Conservation (phyloP, 352 stramenopile genomes). For the Pythium pyrilobum region DNA sequence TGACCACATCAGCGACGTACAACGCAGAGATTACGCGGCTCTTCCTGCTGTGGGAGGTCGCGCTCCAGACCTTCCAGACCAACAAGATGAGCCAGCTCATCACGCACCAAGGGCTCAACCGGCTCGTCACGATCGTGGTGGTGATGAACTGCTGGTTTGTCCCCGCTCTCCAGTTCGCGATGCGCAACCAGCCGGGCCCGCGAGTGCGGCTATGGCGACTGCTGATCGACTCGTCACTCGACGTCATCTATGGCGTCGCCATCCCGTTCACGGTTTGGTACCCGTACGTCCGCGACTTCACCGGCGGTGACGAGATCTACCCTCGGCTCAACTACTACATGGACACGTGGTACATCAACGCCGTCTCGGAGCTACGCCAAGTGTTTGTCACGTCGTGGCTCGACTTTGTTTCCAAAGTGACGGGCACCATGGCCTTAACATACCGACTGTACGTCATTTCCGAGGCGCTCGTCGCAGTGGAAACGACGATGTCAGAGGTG, state of each 20-base stretch:
- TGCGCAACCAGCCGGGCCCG: neutral
- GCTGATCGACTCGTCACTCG: constrained; percentile 13
- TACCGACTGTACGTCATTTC: constrained; percentile 1
- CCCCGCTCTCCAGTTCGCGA: constrained; percentile 7
- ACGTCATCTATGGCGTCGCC: constrained; percentile 11
- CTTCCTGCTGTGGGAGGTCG: constrained; percentile 11
- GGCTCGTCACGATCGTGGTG: constrained; percentile 3
- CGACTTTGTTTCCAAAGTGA: constrained; percentile 15
- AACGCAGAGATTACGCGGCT: neutral
- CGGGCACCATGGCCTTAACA: neutral
- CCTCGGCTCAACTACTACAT: constrained; percentile 7
- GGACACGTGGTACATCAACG: constrained; percentile 14
- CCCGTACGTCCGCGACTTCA: constrained; percentile 3
- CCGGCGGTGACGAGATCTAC: neutral
- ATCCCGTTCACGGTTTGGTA: constrained; percentile 10
- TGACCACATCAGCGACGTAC: neutral
- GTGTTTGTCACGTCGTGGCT: constrained; percentile 9
- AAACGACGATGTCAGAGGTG: no score
- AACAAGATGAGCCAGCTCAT: constrained; percentile 18
- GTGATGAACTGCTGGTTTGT: constrained; percentile 22
- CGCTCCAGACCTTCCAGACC: constrained; percentile 20
- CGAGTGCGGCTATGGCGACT: constrained; percentile 2
- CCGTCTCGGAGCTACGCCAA: constrained; percentile 4
- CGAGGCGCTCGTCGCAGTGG: neutral
- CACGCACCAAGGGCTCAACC: constrained; percentile 16